A percentile compares a stretch with the other conserved stretches of the same genome.
Evolutionary conservation across 31 red algal genomes (phyloP).

Genomic region (Bonnemaisonia californica): DNA sequence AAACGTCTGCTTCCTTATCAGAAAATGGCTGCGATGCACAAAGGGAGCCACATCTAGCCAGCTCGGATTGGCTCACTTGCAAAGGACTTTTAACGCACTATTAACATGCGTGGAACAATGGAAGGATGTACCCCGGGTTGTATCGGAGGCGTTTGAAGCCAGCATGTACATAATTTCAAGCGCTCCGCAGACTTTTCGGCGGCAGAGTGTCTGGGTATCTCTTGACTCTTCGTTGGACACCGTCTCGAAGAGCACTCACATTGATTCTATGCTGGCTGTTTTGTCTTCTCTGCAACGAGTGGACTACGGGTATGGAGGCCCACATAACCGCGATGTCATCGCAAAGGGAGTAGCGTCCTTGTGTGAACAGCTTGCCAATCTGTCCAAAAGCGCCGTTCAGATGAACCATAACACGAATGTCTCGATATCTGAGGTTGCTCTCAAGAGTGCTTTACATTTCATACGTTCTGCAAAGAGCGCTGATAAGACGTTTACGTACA

Average conservation of each 20-base stretch:
- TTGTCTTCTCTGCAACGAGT: not conserved
- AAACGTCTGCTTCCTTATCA: slow-evolving; percentile 22
- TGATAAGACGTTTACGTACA: not conserved
- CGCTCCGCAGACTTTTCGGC: slow-evolving; percentile 22
- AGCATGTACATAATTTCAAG: slow-evolving; percentile 7
- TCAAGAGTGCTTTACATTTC: not conserved
- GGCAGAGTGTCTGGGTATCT: slow-evolving; percentile 6
- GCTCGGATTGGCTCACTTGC: slow-evolving; percentile 28
- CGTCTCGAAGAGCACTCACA: not conserved
- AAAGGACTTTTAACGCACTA: slow-evolving; percentile 38
- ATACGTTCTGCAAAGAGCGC: not conserved
- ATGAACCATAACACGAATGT: not conserved
- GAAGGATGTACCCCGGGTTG: slow-evolving; percentile 7
- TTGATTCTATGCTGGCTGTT: not conserved
- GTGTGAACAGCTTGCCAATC: slow-evolving; percentile 1
- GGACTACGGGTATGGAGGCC: not conserved
- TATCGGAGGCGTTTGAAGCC: slow-evolving; percentile 25
- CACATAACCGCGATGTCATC: not conserved
- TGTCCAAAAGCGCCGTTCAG: not conserved
- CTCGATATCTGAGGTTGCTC: not conserved
- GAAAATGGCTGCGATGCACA: slow-evolving; percentile 43
- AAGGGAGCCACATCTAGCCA: not conserved
- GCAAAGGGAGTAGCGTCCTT: not conserved
- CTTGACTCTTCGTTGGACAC: not conserved
- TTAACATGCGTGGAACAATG: not conserved